Percentiles rank a stretch among this genome's conserved stretches.
Conservation (phyloP, 2,329 filamentous ascomycete species). For the Cladophialophora bantiana region DNA sequence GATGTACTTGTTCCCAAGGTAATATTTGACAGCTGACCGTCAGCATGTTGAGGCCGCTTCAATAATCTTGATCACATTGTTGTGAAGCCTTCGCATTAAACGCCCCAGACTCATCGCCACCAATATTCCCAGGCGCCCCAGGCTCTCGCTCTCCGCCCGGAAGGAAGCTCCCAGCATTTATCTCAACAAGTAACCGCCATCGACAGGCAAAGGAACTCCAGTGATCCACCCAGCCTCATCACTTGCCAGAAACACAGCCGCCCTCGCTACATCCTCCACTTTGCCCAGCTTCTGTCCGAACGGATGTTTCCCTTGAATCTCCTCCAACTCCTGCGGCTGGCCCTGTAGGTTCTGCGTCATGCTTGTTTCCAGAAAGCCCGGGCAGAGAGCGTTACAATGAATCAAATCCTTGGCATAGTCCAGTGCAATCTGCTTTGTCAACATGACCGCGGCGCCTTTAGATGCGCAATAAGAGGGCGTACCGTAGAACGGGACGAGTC, state of each 20-base stretch:
- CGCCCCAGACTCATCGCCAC: not conserved
- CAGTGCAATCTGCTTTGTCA: slow-evolving; percentile 57
- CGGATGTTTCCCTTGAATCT: slow-evolving; percentile 31
- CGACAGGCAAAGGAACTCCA: slow-evolving; percentile 54
- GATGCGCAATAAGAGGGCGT: slow-evolving; percentile 51
- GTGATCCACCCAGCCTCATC: slow-evolving; percentile 57
- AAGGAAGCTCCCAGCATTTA: not conserved
- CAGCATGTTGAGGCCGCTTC: not conserved
- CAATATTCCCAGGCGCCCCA: not conserved
- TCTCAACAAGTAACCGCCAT: slow-evolving; percentile 52
- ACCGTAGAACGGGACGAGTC: slow-evolving; percentile 31
- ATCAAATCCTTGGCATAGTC: slow-evolving; percentile 53
- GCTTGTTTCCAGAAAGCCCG: slow-evolving; percentile 47
- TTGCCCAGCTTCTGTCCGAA: slow-evolving; percentile 26
- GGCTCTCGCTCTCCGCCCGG: not conserved
- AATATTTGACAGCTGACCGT: not conserved
- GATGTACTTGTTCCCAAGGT: not conserved
- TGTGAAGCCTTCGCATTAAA: not conserved
- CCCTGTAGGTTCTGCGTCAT: slow-evolving; percentile 51
- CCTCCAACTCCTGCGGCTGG: slow-evolving; percentile 38
- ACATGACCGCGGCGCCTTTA: slow-evolving; percentile 56
- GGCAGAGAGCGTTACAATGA: slow-evolving; percentile 52
- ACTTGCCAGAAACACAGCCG: slow-evolving; percentile 56
- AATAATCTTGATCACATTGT: not conserved
- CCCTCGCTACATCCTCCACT: slow-evolving; percentile 47